Conservation (phyloP, 768 basidiomycete genomes). For the Mycena galopus region DNA sequence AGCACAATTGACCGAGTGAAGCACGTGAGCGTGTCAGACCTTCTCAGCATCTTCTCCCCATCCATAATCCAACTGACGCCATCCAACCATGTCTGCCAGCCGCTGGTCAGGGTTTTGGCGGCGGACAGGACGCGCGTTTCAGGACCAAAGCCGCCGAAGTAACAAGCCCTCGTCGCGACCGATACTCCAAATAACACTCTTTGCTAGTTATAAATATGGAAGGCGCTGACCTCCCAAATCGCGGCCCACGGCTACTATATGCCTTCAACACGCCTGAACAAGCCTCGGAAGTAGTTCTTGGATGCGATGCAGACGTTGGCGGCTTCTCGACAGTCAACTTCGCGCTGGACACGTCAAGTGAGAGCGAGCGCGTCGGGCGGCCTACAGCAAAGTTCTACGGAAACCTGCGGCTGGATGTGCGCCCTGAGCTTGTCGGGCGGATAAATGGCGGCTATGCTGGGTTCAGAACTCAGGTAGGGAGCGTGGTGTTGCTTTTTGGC, state of each 20-base stretch:
- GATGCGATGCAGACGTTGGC: constrained; percentile 92
- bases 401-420: constrained; percentile 78
- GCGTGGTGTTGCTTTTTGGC: constrained; percentile 6
- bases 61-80: too few relatives aligned
- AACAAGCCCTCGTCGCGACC: background rate
- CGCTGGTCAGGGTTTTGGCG: constrained; percentile 35
- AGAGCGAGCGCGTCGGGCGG: constrained; percentile 59
- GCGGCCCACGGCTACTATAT: constrained; percentile 74
- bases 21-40: constrained; percentile 9
- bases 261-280: constrained; percentile 72
- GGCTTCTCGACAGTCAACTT: constrained; percentile 84
- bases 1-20: background rate
- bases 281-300: constrained; percentile 75
- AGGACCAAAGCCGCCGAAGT: constrained; percentile 24
- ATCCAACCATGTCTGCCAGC: constrained; percentile 19
- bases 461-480: constrained; percentile 83
- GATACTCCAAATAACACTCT: constrained; percentile 5
- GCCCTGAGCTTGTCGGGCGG: constrained; percentile 72
- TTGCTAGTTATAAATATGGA: constrained; percentile 80
- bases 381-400: constrained; percentile 83
- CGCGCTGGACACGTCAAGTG: constrained; percentile 70
- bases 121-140: constrained; percentile 24
- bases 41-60: background rate
- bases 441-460: constrained; percentile 92
- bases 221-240: constrained; percentile 74